These are phyloP conservation scores for Komagataella pseudopastoris DNA, from an alignment of 805 yeast genomes.

Conservation along the genomic window DNA sequence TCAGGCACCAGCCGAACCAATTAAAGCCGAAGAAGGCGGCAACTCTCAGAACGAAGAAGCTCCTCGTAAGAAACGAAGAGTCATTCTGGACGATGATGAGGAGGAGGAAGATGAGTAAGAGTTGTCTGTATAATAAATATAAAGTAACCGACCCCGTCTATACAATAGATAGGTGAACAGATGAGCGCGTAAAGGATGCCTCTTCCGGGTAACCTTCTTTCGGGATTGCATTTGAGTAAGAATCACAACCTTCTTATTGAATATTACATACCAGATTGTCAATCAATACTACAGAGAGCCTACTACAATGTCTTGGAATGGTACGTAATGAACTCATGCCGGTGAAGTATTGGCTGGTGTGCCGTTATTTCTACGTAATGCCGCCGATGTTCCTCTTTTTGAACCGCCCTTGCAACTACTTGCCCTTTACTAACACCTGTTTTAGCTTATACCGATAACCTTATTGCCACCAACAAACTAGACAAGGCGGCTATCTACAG, in stretches of 20 bases:
- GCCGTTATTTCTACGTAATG: not conserved
- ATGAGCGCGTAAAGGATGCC: not conserved
- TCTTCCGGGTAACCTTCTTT: not conserved
- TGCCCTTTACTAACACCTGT: constrained; percentile 1
- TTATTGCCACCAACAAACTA: constrained; percentile 73
- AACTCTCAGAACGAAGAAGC: constrained; percentile 11
- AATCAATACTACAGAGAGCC: not conserved
- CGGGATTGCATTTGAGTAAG: not conserved
- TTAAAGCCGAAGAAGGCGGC: constrained; percentile 1
- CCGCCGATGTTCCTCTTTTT: not conserved
- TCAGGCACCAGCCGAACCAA: constrained; percentile 9
- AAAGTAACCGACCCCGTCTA: too few relatives aligned
- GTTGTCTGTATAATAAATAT: not conserved
- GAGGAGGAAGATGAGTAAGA: constrained; percentile 29
- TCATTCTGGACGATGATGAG: constrained; percentile 34
- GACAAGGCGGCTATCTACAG: constrained; percentile 92
- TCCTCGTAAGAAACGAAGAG: constrained; percentile 30
- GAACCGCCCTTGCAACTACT: not conserved
- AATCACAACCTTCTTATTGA: not conserved
- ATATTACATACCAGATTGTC: not conserved
- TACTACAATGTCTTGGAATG: constrained; percentile 31
- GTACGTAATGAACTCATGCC: constrained; percentile 14
- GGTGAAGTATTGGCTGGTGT: not conserved
- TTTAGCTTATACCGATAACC: constrained; percentile 88
- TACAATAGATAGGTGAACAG: not conserved